These are phyloP conservation scores for Plasmodium blacklocki DNA, from an alignment of 169 alveolate genomes.

Conservation along the genomic window DNA sequence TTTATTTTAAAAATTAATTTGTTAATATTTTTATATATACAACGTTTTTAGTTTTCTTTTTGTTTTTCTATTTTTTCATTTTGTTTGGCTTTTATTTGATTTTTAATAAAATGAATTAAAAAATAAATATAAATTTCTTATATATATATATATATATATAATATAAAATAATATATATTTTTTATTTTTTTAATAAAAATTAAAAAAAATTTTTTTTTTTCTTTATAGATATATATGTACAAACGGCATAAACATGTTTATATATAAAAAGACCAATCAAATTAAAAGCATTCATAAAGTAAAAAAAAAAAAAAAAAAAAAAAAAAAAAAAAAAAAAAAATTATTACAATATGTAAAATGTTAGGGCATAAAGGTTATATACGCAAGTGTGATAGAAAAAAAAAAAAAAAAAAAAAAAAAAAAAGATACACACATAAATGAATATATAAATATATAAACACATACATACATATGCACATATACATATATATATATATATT, in stretches of 20 bases:
- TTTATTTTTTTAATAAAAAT: neutral
- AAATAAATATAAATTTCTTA: neutral
- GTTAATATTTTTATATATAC: too few relatives aligned
- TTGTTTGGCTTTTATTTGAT: neutral
- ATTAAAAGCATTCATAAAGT: conserved; percentile 62
- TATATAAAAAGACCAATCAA: conserved; percentile 40
- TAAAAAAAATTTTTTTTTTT: conserved; percentile 7
- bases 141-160: neutral
- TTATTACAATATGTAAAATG: neutral
- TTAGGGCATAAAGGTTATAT: neutral
- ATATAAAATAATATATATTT: conserved; percentile 3
- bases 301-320: conserved; percentile 2
- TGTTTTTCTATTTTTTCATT: neutral
- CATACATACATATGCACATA: neutral
- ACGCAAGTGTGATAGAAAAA: neutral
- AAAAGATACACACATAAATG: conserved; percentile 9
- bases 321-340: conserved; percentile 19
- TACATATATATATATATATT: too few relatives aligned
- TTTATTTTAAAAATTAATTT: too few relatives aligned
- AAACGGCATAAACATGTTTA: conserved; percentile 37
- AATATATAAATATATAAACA: conserved; percentile 26
- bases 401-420: conserved; percentile 23
- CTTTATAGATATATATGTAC: conserved; percentile 23
- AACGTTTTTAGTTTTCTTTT: neutral
- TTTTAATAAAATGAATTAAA: conserved; percentile 10